A percentile compares a stretch with the other conserved stretches of the same genome.
phyloP scores from a whole-genome alignment of 2,329 filamentous ascomycete species.

The Aspergillus caelatus region DNA sequence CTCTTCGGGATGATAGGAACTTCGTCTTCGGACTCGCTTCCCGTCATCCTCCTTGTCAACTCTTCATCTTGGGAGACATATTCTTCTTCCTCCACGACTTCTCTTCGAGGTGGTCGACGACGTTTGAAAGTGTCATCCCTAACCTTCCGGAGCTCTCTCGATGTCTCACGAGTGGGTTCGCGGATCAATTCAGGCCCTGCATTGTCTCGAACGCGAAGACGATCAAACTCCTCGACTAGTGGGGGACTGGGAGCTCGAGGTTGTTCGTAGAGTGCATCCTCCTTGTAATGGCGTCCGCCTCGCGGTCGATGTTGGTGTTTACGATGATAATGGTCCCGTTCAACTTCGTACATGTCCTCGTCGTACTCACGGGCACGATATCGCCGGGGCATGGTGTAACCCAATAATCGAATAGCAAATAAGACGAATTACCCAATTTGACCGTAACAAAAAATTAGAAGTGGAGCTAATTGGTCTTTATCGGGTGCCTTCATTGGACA shows the following conservation, averaged over 20 bases:
- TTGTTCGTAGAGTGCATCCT: conserved; percentile 28
- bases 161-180: conserved; percentile 19
- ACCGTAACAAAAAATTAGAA: neutral
- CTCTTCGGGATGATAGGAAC: conserved; percentile 6
- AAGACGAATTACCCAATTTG: neutral
- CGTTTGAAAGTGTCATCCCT: conserved; percentile 1
- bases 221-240: conserved; percentile 47
- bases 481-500: conserved; percentile 2
- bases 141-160: conserved; percentile 5
- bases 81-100: conserved; percentile 12
- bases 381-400: conserved; percentile 35
- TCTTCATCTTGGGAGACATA: conserved; percentile 15
- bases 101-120: conserved; percentile 2
- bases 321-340: conserved; percentile 28
- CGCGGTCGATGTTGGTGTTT: conserved; percentile 18
- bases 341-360: conserved; percentile 32
- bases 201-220: conserved; percentile 43
- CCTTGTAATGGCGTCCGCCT: conserved; percentile 31
- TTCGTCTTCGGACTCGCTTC: conserved; percentile 20
- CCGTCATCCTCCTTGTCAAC: conserved; percentile 12
- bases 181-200: conserved; percentile 36
- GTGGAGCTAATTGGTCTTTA: neutral
- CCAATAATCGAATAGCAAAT: neutral
- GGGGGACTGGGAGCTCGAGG: conserved; percentile 39
- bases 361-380: conserved; percentile 33